phyloP scores from a whole-genome alignment of 768 basidiomycete species.

The Paxillus involutus region DNA sequence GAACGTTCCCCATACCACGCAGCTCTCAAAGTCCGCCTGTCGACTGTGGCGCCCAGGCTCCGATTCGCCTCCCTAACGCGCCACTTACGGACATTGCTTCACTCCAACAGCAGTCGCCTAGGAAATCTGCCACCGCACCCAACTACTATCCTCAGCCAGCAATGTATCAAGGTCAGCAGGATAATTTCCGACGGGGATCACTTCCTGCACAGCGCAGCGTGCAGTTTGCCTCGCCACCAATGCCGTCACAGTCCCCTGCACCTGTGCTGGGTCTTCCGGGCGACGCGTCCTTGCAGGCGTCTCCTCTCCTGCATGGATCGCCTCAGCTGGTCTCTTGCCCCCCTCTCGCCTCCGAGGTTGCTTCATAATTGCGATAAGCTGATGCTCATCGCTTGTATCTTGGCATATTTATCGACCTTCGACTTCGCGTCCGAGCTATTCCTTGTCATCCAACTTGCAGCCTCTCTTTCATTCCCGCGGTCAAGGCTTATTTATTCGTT shows the following conservation, averaged over 20 bases:
- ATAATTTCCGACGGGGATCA: constrained; percentile 30
- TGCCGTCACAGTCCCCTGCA: constrained; percentile 27
- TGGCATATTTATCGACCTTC: constrained; percentile 31
- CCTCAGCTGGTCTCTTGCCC: constrained; percentile 26
- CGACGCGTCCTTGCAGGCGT: constrained; percentile 20
- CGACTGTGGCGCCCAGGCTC: constrained; percentile 44
- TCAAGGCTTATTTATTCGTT: constrained; percentile 32
- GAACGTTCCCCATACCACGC: constrained; percentile 62
- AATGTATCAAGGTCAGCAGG: constrained; percentile 29
- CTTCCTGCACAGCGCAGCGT: constrained; percentile 28
- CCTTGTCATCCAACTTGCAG: constrained; percentile 3
- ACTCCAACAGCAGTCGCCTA: constrained; percentile 36
- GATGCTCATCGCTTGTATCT: constrained; percentile 8
- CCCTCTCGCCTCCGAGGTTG: constrained; percentile 18
- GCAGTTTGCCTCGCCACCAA: constrained; percentile 31
- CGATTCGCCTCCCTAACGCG: constrained; percentile 72
- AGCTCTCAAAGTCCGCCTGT: constrained; percentile 48
- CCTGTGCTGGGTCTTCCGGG: constrained; percentile 26
- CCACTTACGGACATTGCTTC: constrained; percentile 71
- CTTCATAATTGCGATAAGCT: constrained; percentile 13
- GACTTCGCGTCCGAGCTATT: constrained; percentile 17
- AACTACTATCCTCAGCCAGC: constrained; percentile 33
- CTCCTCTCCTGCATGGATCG: constrained; percentile 27
- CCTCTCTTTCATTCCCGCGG: constrained; percentile 21
- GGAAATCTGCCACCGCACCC: constrained; percentile 33